Percentiles rank a stretch among this genome's conserved stretches.
Conservation (phyloP, 2,329 filamentous ascomycete genomes). For the Fusarium sarcochroum region DNA sequence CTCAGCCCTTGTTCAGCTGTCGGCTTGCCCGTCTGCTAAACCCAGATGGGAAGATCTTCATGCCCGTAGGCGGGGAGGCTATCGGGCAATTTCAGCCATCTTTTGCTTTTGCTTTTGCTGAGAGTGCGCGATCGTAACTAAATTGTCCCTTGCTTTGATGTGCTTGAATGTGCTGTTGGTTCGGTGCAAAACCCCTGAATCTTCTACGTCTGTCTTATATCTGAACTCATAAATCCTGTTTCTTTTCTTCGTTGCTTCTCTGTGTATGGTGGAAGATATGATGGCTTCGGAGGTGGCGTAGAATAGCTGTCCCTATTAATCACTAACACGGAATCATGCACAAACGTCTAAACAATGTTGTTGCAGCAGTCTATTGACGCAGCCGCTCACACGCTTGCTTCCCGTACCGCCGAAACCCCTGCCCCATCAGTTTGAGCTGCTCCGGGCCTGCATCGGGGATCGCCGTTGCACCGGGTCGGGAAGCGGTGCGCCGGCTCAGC, state of each 20-base stretch:
- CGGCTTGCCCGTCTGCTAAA: slow-evolving; percentile 48
- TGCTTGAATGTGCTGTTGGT: slow-evolving; percentile 1
- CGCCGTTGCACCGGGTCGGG: slow-evolving; percentile 42
- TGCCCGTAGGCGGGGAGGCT: slow-evolving; percentile 37
- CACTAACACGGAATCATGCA: not conserved
- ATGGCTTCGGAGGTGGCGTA: slow-evolving; percentile 38
- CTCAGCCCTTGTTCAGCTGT: slow-evolving; percentile 44
- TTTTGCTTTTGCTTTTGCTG: slow-evolving; percentile 1
- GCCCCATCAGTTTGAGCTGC: slow-evolving; percentile 3
- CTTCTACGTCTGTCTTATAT: not conserved
- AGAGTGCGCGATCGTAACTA: too few relatives aligned
- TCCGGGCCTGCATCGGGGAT: slow-evolving; percentile 43
- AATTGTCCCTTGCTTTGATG: not conserved
- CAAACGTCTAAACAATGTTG: not conserved
- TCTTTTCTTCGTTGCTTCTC: not conserved
- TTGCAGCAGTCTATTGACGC: slow-evolving; percentile 2
- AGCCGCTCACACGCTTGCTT: slow-evolving; percentile 9
- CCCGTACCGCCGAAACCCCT: slow-evolving; percentile 13
- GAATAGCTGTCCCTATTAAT: not conserved
- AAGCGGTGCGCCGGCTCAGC: slow-evolving; percentile 40
- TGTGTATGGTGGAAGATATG: slow-evolving; percentile 25
- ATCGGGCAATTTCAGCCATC: slow-evolving; percentile 43
- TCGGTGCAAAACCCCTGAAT: not conserved
- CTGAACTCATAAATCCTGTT: not conserved
- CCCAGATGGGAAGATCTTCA: slow-evolving; percentile 40